phyloP scores from a whole-genome alignment of 148 eudicot species.

The Amaranthus cruentus region DNA sequence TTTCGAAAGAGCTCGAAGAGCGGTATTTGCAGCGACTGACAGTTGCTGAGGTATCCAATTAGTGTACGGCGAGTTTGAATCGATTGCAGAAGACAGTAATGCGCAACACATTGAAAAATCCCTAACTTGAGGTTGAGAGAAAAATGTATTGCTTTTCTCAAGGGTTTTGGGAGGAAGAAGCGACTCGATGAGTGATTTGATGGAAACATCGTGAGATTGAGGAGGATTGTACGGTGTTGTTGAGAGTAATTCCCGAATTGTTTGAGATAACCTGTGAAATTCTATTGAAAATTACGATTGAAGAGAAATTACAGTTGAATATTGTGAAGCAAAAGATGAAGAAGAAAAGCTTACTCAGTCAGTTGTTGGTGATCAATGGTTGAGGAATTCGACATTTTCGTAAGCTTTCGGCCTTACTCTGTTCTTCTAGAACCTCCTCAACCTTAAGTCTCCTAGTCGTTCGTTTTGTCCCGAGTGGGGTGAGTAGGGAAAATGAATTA shows the following conservation, averaged over 20 bases:
- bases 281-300: background rate
- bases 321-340: background rate
- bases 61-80: slow-evolving; percentile 38
- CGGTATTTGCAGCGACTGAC: slow-evolving; percentile 38
- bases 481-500: too few species aligned
- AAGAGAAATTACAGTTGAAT: background rate
- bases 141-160: background rate
- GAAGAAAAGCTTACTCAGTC: slow-evolving; percentile 36
- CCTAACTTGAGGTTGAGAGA: slow-evolving; percentile 26
- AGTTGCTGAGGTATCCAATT: slow-evolving; percentile 63
- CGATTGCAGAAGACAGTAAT: slow-evolving; percentile 44
- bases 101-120: slow-evolving; percentile 65
- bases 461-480: too few species aligned
- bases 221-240: slow-evolving; percentile 54
- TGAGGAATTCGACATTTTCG: slow-evolving; percentile 35
- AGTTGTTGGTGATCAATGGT: slow-evolving; percentile 26
- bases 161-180: slow-evolving; percentile 45
- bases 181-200: slow-evolving; percentile 61
- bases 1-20: slow-evolving; percentile 41
- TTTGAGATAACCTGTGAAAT: slow-evolving; percentile 49
- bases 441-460: too few species aligned
- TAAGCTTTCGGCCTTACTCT: background rate
- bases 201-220: slow-evolving; percentile 41
- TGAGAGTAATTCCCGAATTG: slow-evolving; percentile 45
- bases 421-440: background rate